Evolutionary conservation across 2,329 filamentous ascomycete genomes (phyloP).

Genomic region (Aspergillus flavus): DNA sequence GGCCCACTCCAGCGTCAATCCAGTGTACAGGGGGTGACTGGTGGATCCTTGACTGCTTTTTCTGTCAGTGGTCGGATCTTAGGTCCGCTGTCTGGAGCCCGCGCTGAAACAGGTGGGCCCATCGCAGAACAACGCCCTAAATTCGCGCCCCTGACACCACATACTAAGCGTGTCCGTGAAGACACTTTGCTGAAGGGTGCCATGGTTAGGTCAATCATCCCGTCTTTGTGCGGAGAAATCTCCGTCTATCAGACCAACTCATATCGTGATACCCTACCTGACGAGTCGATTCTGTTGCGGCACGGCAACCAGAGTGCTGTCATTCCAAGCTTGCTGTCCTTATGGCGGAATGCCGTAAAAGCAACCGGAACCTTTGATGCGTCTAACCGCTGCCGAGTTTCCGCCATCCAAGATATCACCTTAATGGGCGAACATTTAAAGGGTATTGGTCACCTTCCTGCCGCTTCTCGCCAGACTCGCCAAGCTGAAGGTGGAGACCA

Average conservation of each 20-base stretch:
- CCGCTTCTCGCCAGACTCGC: conserved; percentile 26
- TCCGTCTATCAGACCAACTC: conserved; percentile 43
- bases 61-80: conserved; percentile 45
- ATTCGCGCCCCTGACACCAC: conserved; percentile 52
- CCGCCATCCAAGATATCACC: conserved; percentile 41
- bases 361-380: conserved; percentile 43
- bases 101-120: conserved; percentile 27
- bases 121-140: conserved; percentile 35
- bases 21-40: conserved; percentile 42
- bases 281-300: conserved; percentile 49
- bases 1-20: conserved; percentile 42
- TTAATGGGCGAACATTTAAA: conserved; percentile 46
- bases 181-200: conserved; percentile 47
- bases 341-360: conserved; percentile 47
- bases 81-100: conserved; percentile 25
- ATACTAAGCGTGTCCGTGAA: conserved; percentile 50
- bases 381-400: conserved; percentile 42
- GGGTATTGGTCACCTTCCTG: conserved; percentile 41
- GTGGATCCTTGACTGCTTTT: conserved; percentile 45
- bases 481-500: conserved; percentile 28
- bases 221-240: conserved; percentile 44
- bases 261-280: conserved; percentile 37
- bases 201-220: conserved; percentile 27
- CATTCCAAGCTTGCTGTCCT: conserved; percentile 47
- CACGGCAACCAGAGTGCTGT: conserved; percentile 45